These are phyloP conservation scores for Cyberlindnera sargentensis DNA, from an alignment of 805 yeast species.

Conservation along the genomic window DNA sequence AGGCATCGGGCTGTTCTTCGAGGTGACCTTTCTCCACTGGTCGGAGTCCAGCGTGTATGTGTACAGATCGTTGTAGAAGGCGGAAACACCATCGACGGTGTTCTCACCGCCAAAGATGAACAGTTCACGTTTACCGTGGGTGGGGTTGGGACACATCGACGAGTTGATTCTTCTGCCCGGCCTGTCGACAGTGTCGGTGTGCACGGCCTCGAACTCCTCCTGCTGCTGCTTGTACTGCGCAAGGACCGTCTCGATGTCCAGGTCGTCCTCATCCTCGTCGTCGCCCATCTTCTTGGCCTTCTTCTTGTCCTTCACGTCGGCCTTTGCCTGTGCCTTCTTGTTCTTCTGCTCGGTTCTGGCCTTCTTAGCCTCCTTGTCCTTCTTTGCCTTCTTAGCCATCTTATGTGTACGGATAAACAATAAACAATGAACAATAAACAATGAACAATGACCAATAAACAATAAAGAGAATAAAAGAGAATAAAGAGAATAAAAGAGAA, in stretches of 20 bases:
- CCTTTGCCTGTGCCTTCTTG: conserved; percentile 67
- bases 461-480: too few species aligned
- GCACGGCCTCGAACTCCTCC: conserved; percentile 65
- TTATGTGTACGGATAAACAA: not conserved
- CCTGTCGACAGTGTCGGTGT: conserved; percentile 45
- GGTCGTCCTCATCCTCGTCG: conserved; percentile 77
- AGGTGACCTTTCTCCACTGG: conserved; percentile 70
- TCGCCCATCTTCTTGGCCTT: conserved; percentile 68
- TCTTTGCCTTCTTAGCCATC: conserved; percentile 87
- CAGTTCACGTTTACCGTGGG: conserved; percentile 70
- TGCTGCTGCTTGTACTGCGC: conserved; percentile 77
- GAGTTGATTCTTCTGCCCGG: conserved; percentile 73
- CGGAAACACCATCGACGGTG: conserved; percentile 42
- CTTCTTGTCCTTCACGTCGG: conserved; percentile 69
- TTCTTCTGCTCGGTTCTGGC: conserved; percentile 80
- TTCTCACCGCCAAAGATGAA: conserved; percentile 88
- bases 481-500: too few species aligned
- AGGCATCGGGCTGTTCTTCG: conserved; percentile 87
- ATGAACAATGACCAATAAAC: too few species aligned
- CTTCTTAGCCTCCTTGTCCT: conserved; percentile 86
- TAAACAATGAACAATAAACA: too few species aligned
- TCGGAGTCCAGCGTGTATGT: conserved; percentile 70
- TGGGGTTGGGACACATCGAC: conserved; percentile 67
- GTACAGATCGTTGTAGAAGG: conserved; percentile 75
- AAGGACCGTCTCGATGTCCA: conserved; percentile 79